These are phyloP conservation scores for Myxozyma vanderwaltii DNA, from an alignment of 805 yeast species.

Conservation along the genomic window DNA sequence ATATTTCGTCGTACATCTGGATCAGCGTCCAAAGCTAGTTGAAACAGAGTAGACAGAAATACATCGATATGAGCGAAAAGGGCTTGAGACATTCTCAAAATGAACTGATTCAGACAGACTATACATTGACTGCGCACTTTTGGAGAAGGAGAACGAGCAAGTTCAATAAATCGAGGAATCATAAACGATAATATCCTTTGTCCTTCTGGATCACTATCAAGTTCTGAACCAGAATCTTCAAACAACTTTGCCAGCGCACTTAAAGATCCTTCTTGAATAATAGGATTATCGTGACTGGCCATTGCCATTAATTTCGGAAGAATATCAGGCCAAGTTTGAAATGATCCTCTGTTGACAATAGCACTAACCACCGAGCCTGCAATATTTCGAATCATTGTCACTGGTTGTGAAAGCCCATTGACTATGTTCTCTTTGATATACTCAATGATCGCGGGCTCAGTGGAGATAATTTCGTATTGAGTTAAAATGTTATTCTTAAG, in stretches of 20 bases:
- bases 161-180: conserved; percentile 63
- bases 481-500: conserved; percentile 70
- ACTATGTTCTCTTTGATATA: conserved; percentile 51
- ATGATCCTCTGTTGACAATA: conserved; percentile 67
- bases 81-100: conserved; percentile 68
- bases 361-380: conserved; percentile 91
- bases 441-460: conserved; percentile 45
- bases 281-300: conserved; percentile 52
- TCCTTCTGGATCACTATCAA: conserved; percentile 67
- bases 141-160: conserved; percentile 48
- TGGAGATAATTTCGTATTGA: conserved; percentile 40
- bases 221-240: conserved; percentile 73
- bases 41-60: conserved; percentile 64
- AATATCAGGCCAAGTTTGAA: conserved; percentile 71
- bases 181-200: conserved; percentile 68
- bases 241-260: conserved; percentile 83
- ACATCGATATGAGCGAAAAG: conserved; percentile 66
- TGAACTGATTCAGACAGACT: conserved; percentile 73
- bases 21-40: conserved; percentile 63
- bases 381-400: conserved; percentile 73
- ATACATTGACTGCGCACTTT: conserved; percentile 64
- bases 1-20: conserved; percentile 68
- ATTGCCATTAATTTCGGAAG: conserved; percentile 69
- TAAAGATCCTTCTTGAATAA: conserved; percentile 72
- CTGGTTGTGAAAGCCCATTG: conserved; percentile 55